Evolutionary conservation across 768 basidiomycete genomes (phyloP), one percentile per base, ranked within the genome.

Genomic region (Lactifluus subvellereus): DNA sequence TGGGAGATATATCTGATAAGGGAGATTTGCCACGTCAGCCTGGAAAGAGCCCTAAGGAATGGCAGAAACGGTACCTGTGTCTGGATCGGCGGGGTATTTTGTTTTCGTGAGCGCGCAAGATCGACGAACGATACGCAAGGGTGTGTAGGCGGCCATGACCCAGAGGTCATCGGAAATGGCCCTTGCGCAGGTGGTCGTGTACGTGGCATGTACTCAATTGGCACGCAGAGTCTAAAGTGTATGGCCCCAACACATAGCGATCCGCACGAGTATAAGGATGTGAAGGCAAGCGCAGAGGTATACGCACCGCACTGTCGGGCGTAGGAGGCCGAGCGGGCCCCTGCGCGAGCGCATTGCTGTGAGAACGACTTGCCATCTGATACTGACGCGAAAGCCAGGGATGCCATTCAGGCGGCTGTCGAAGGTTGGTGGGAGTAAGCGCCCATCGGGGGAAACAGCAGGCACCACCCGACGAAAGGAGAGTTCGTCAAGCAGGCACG

Each of bases 381-480:
- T 51, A 14, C 49, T 49, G 18, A 66, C 66, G 18, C 57, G 57
- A 42, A 66, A 66, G 9, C 66, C 62, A 4, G 62, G 62, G 11
- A 66, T 60, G 6, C 53, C 57, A 27, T 48, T 55, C 50, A 63
- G 27, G 3, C 66, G 57, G 20, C 57, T 62, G 27, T 64, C 66
- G 58, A 59, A 64, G 40, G 58, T 54, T 6, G 66, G 54, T 0
- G 66, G 66, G 8, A 66, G 62, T 10, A 66, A 33, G 18, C 50
- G 56, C 30, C 56, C 47, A 2, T 57, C 20, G 22, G 11, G 14
- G 18, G 37, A 38, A 1, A 20, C 32, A 9, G 50, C 33, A 6
- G 62, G 66, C n/a, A 64, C 9, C 30, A 42, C 4, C 6, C 43
- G 45, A 32, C 58, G 62, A 51, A 66, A 63, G 9, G 54, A 49